phyloP scores from a whole-genome alignment of 148 eudicot genomes.

The Chenopodium quinoa region DNA sequence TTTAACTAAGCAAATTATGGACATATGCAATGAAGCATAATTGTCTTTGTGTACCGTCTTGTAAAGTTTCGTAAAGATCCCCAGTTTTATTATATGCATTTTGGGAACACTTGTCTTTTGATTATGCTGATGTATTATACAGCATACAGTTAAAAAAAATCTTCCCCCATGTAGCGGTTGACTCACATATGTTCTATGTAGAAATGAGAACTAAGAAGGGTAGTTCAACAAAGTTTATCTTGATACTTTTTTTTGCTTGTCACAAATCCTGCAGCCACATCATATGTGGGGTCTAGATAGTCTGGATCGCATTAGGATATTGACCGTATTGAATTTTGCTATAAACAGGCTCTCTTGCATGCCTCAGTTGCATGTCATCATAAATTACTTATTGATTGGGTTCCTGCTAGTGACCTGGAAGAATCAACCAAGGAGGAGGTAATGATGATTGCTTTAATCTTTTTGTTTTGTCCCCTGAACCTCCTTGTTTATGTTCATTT shows the following conservation, averaged over 20 bases:
- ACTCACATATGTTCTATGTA: not conserved
- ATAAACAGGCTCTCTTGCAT: conserved; percentile 82
- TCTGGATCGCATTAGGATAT: not conserved
- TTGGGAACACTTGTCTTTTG: conserved; percentile 3
- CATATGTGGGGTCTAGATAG: not conserved
- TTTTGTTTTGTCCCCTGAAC: not conserved
- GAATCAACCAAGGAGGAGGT: conserved; percentile 77
- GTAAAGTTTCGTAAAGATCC: not conserved
- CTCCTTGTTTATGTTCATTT: not conserved
- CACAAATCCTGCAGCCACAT: not conserved
- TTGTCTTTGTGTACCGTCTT: not conserved
- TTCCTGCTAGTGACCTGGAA: conserved; percentile 93
- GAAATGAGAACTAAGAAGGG: not conserved
- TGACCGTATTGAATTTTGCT: not conserved
- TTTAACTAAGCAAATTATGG: not conserved
- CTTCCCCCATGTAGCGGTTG: not conserved
- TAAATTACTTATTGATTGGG: conserved; percentile 77
- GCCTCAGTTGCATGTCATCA: conserved; percentile 81
- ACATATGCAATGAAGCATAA: not conserved
- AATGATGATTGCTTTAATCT: conserved; percentile 7
- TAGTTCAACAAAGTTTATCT: not conserved
- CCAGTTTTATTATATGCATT: not conserved
- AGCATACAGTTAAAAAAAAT: not conserved
- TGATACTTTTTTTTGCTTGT: not conserved
- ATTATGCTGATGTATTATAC: not conserved